phyloP scores from a whole-genome alignment of 371 early-diverging fungal species.

The Dichotomocladium elegans region DNA sequence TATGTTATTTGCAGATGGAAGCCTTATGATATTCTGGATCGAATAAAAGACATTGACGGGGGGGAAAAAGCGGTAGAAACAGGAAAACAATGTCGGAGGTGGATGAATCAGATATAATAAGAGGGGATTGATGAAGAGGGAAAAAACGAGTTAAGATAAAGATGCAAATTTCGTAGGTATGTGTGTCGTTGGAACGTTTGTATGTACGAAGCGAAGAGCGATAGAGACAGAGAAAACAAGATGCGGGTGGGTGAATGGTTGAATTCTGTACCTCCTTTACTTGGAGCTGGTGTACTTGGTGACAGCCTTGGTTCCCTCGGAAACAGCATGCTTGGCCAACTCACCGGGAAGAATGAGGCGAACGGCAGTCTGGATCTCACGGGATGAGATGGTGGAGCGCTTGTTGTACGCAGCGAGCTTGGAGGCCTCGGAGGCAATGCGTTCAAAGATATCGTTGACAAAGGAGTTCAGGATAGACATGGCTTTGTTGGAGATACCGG shows the following conservation, averaged over 20 bases:
- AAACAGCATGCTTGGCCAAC: slow-evolving; percentile 96
- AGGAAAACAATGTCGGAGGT: too few relatives aligned
- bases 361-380: slow-evolving; percentile 95
- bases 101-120: too few relatives aligned
- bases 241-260: not conserved
- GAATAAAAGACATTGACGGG: too few relatives aligned
- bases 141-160: too few relatives aligned
- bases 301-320: slow-evolving; percentile 96
- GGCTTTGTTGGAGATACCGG: slow-evolving; percentile 97
- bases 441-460: slow-evolving; percentile 96
- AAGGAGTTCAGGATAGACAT: slow-evolving; percentile 98
- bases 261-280: slow-evolving; percentile 21
- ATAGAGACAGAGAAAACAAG: too few relatives aligned
- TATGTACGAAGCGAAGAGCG: too few relatives aligned
- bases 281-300: slow-evolving; percentile 91
- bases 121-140: too few relatives aligned
- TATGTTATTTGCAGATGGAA: too few relatives aligned
- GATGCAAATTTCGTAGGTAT: too few relatives aligned
- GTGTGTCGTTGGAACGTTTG: too few relatives aligned
- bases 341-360: slow-evolving; percentile 94
- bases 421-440: slow-evolving; percentile 82
- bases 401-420: slow-evolving; percentile 92
- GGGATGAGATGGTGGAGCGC: slow-evolving; percentile 90
- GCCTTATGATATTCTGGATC: too few relatives aligned
- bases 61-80: too few relatives aligned